These are phyloP conservation scores for Pyrenula aspistea DNA, from an alignment of 495 filamentous ascomycete genomes.

Conservation along the genomic window DNA sequence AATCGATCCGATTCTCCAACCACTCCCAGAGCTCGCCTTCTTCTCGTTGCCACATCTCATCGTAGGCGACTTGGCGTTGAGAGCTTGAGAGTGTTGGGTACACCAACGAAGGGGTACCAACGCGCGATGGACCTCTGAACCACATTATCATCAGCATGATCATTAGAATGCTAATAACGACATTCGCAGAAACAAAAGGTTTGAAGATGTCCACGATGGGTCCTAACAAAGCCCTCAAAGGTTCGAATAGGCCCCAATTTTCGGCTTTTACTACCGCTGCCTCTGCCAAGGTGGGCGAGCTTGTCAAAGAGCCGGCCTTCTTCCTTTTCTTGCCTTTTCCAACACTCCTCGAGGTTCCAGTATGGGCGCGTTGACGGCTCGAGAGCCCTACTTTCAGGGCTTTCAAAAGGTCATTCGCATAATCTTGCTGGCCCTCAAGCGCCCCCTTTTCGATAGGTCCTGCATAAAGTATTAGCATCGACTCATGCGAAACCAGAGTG, in stretches of 20 bases:
- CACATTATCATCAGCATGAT: slow-evolving; percentile 45
- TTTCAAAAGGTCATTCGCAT: slow-evolving; percentile 64
- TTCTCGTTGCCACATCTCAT: slow-evolving; percentile 84
- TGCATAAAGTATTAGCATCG: slow-evolving; percentile 20
- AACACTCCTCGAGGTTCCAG: slow-evolving; percentile 23
- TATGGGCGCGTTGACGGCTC: slow-evolving; percentile 40
- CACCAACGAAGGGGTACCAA: slow-evolving; percentile 26
- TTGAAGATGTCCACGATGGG: slow-evolving; percentile 59
- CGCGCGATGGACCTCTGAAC: slow-evolving; percentile 40
- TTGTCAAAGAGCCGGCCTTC: slow-evolving; percentile 34
- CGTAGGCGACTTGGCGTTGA: slow-evolving; percentile 71
- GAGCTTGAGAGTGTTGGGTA: slow-evolving; percentile 29
- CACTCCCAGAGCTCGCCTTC: slow-evolving; percentile 92
- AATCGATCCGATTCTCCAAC: slow-evolving; percentile 78
- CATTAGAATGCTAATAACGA: slow-evolving; percentile 35
- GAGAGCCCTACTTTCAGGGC: slow-evolving; percentile 62
- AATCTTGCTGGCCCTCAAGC: slow-evolving; percentile 75
- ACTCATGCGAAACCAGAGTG: slow-evolving; percentile 1
- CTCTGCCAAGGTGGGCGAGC: slow-evolving; percentile 5
- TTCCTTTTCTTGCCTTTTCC: slow-evolving; percentile 32
- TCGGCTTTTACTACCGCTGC: slow-evolving; percentile 22
- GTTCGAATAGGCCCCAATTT: slow-evolving; percentile 75
- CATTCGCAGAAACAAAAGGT: slow-evolving; percentile 59
- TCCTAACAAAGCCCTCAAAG: slow-evolving; percentile 54
- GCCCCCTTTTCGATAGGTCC: slow-evolving; percentile 93